Evolutionary conservation across 345 rosid species (phyloP).

Genomic region (Lumnitzera littorea): DNA sequence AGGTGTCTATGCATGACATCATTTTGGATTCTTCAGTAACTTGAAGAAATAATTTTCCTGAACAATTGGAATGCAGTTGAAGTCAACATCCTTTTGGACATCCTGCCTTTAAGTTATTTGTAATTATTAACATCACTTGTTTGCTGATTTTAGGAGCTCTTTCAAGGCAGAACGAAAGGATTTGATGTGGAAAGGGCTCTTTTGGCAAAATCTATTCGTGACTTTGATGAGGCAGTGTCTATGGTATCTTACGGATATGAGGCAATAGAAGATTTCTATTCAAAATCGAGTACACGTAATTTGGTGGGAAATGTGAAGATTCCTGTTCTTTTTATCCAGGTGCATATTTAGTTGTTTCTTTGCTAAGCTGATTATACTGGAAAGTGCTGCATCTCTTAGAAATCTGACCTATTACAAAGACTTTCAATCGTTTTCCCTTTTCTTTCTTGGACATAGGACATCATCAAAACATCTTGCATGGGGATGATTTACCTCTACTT

Average conservation of each 20-base stretch:
- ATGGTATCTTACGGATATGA: slow-evolving; percentile 80
- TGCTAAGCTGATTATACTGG: not conserved
- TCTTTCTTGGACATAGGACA: no score
- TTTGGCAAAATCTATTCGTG: slow-evolving; percentile 70
- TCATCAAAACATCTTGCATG: no score
- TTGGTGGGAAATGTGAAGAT: slow-evolving; percentile 70
- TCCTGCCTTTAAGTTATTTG: not conserved
- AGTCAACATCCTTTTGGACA: not conserved
- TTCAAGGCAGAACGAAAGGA: slow-evolving; percentile 74
- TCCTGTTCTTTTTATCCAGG: slow-evolving; percentile 96
- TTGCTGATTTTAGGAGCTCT: slow-evolving; percentile 47
- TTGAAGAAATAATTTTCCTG: no score
- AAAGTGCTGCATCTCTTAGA: no score
- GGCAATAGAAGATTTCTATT: slow-evolving; percentile 71
- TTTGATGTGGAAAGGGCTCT: slow-evolving; percentile 84
- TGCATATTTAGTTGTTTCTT: slow-evolving; percentile 15
- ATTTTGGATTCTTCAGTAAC: slow-evolving; percentile 2
- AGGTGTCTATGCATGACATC: slow-evolving; percentile 39
- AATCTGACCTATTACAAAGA: no score
- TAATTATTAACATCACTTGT: not conserved
- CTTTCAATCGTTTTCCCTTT: no score
- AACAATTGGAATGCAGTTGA: not conserved
- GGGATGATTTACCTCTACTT: no score
- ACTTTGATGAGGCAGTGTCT: slow-evolving; percentile 84
- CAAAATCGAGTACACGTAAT: slow-evolving; percentile 56